A percentile compares a stretch with the other conserved stretches of the same genome.
These are phyloP conservation scores for Exidia glandulosa DNA, from an alignment of 768 basidiomycete species.

Conservation along the genomic window DNA sequence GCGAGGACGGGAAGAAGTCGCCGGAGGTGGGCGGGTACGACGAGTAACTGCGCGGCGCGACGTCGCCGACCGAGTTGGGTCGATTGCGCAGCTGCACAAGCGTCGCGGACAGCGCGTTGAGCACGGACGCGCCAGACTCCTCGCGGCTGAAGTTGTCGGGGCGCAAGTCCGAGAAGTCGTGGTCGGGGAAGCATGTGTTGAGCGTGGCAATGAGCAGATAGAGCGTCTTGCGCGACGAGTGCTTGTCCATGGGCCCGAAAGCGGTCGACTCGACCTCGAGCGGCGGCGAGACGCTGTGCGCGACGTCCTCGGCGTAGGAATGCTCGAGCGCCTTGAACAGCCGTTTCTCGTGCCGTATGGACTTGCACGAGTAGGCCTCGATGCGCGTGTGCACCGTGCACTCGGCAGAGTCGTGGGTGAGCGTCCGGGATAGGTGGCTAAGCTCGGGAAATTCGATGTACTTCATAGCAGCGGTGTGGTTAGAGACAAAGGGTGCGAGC, in stretches of 20 bases:
- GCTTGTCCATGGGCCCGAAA: constrained; percentile 85
- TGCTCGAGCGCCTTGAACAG: constrained; percentile 88
- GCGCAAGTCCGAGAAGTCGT: constrained; percentile 90
- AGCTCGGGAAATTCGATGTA: constrained; percentile 80
- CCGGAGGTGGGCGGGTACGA: constrained; percentile 68
- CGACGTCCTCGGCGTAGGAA: constrained; percentile 69
- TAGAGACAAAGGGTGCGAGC: constrained; percentile 3
- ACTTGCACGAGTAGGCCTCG: constrained; percentile 97
- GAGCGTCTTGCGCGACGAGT: constrained; percentile 77
- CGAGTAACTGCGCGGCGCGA: constrained; percentile 72
- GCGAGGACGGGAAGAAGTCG: constrained; percentile 22
- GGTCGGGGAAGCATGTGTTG: constrained; percentile 95
- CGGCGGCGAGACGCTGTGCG: constrained; percentile 61
- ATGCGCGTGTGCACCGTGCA: constrained; percentile 85
- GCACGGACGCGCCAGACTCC: constrained; percentile 54
- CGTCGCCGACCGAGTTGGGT: constrained; percentile 46
- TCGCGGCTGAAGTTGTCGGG: constrained; percentile 86
- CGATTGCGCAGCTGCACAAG: constrained; percentile 46
- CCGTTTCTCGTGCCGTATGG: constrained; percentile 92
- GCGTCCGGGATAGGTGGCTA: constrained; percentile 61
- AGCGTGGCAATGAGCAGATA: constrained; percentile 94
- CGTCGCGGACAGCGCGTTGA: constrained; percentile 77
- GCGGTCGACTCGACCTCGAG: constrained; percentile 68
- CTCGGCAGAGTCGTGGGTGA: constrained; percentile 79
- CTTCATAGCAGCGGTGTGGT: no score